Conservation (phyloP, 2,329 filamentous ascomycete genomes). For the Aspergillus ibericus region DNA sequence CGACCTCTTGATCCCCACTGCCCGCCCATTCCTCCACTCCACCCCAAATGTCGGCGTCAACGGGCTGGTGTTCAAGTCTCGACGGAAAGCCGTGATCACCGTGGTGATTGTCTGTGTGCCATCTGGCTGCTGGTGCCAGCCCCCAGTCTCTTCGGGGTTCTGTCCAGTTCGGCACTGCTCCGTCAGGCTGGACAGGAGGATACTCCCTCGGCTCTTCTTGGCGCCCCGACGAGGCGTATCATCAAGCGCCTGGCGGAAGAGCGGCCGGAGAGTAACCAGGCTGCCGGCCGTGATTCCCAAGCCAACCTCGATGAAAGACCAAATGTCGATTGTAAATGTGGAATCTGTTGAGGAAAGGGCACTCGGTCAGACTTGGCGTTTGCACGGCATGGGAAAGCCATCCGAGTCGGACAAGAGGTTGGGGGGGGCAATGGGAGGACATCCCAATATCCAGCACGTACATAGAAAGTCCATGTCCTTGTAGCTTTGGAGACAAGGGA, state of each 20-base stretch:
- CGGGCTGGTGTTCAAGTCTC: not conserved
- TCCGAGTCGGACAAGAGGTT: too few relatives aligned
- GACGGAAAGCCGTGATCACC: not conserved
- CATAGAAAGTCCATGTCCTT: slow-evolving; percentile 35
- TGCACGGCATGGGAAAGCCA: too few relatives aligned
- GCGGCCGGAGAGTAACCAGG: slow-evolving; percentile 48
- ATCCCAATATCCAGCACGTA: slow-evolving; percentile 9
- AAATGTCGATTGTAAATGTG: slow-evolving; percentile 45
- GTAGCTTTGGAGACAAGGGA: slow-evolving; percentile 44
- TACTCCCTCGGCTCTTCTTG: not conserved
- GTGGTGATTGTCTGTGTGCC: not conserved
- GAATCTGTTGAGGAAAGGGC: slow-evolving; percentile 21
- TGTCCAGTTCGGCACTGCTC: not conserved
- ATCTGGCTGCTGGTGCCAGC: not conserved
- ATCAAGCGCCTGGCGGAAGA: slow-evolving; percentile 33
- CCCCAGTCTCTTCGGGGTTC: not conserved
- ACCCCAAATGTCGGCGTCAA: not conserved
- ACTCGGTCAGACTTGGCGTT: not conserved
- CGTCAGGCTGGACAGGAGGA: not conserved
- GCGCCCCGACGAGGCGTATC: not conserved
- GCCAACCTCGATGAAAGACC: slow-evolving; percentile 30
- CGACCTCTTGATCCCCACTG: not conserved
- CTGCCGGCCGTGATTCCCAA: slow-evolving; percentile 44
- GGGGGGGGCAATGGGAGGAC: not conserved
- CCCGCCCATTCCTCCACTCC: not conserved